A percentile compares a stretch with the other conserved stretches of the same genome.
Conservation (phyloP, 148 eudicot species). For the Nyssa sinensis region DNA sequence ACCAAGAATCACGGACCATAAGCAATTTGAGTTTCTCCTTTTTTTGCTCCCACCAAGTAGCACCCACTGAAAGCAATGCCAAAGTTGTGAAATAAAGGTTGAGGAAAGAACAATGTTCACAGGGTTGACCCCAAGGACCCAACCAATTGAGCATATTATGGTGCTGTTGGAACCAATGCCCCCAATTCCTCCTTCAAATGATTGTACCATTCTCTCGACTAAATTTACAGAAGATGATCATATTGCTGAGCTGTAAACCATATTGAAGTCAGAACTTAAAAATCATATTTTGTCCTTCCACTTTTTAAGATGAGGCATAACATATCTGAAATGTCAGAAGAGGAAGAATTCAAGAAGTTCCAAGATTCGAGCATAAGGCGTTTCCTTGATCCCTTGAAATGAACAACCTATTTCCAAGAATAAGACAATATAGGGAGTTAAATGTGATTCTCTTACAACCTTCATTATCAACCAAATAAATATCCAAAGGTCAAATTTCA, state of each 20-base stretch:
- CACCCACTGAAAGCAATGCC: neutral
- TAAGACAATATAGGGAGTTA: neutral
- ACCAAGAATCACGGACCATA: neutral
- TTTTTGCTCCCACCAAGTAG: neutral
- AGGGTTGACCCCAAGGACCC: too few relatives aligned
- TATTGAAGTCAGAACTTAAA: conserved; percentile 29
- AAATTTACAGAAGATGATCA: neutral
- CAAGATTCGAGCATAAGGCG: conserved; percentile 96
- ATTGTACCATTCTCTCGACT: neutral
- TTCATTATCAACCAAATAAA: neutral
- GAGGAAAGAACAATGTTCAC: neutral
- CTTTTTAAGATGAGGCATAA: conserved; percentile 77
- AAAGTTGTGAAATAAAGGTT: neutral
- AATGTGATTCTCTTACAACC: neutral
- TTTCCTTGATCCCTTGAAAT: conserved; percentile 95
- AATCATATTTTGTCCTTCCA: conserved; percentile 93
- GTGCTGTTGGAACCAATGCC: neutral
- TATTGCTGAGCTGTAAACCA: neutral
- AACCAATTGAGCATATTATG: neutral
- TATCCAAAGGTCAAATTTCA: neutral
- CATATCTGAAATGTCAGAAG: conserved; percentile 68
- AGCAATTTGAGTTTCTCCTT: neutral
- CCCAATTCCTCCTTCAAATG: neutral
- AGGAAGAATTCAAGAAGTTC: conserved; percentile 59
- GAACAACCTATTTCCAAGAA: conserved; percentile 61